Base-by-base conservation (phyloP, 441 rosid genomes). In the Omphalea diandra region DNA sequence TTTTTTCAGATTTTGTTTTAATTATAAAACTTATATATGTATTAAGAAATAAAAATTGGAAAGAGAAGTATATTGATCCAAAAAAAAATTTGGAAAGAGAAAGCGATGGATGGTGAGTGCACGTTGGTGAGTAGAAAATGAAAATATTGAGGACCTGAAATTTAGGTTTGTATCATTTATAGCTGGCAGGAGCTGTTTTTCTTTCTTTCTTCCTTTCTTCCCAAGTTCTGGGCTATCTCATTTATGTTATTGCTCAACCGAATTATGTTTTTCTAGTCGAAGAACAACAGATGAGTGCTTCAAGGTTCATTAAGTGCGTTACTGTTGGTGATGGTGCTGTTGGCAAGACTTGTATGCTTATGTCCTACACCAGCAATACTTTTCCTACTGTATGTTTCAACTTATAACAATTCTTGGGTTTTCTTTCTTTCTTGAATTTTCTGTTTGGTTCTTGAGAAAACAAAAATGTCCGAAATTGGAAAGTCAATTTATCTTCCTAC, bases 311-410 rank as follows among this genome's bases (percentile, higher is more conserved):
- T 31, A 91, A 92, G 83, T 92, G 97, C 75, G 97, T 92, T 61
- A 92, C 97, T 0, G 97, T 92, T 76, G 98, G 98, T 36, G 98
- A 94, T 70, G 98, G 98, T 38, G 98, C 98, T 68, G 98, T 94
- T 70, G 98, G 98, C 64, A 94, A 94, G 81, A 94, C 98, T 27
- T 94, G 98, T 84, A 86, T 94, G 97, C 94, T 94, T 49, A 94
- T 93, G 73, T 93, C 96, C 79, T 93, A 93, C 75, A 93, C 98
- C 17, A 89, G 97, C 86, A 93, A 93, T 83, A 91, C 94, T 82
- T 94, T 90, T 80, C 97, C 98, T 10, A 94, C 97, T 46, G 98
- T 94, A 73, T 73, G 84, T n/a, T n/a, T n/a, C n/a, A n/a, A n/a
- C n/a, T n/a, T 76, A 17, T n/a, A 12, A 14, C 20, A 44, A 55